Percentiles rank a stretch among this genome's conserved stretches.
Evolutionary conservation across 257 asterid genomes (phyloP).

Genomic region (Ajuga chamaepitys): DNA sequence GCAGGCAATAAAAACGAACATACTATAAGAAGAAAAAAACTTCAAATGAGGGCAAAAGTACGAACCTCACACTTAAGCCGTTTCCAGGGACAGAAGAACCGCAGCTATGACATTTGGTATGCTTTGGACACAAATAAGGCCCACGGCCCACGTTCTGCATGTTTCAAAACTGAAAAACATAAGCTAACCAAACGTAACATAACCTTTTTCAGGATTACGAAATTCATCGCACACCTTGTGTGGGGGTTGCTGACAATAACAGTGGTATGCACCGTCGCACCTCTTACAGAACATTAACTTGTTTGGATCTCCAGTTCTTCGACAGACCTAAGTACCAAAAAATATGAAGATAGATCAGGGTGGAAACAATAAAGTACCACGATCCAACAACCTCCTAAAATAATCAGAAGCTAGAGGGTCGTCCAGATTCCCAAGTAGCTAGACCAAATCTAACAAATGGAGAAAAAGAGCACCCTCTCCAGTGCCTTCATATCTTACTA

Average conservation of each 20-base stretch:
- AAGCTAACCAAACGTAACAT: constrained; percentile 9
- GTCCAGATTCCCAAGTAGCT: not conserved
- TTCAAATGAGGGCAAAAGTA: constrained; percentile 8
- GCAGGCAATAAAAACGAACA: not conserved
- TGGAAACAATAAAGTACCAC: not conserved
- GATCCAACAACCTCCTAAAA: constrained; percentile 1
- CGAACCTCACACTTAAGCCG: constrained; percentile 87
- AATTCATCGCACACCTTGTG: constrained; percentile 61
- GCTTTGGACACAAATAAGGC: constrained; percentile 92
- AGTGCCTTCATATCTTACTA: not conserved
- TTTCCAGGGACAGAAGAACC: constrained; percentile 90
- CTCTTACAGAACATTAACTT: constrained; percentile 96
- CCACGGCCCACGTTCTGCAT: constrained; percentile 87
- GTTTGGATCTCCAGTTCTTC: constrained; percentile 86
- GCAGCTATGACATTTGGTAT: constrained; percentile 95
- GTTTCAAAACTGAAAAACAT: constrained; percentile 18
- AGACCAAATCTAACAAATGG: not conserved
- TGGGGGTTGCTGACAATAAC: constrained; percentile 97
- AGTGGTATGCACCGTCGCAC: constrained; percentile 90
- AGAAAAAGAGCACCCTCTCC: not conserved
- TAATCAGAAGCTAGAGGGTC: constrained; percentile 2
- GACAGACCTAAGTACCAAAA: constrained; percentile 56
- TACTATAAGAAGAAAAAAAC: not conserved
- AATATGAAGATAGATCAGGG: not conserved
- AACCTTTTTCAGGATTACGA: constrained; percentile 1